Conservation (phyloP, 495 filamentous ascomycete species). For the Bacidia rubella region DNA sequence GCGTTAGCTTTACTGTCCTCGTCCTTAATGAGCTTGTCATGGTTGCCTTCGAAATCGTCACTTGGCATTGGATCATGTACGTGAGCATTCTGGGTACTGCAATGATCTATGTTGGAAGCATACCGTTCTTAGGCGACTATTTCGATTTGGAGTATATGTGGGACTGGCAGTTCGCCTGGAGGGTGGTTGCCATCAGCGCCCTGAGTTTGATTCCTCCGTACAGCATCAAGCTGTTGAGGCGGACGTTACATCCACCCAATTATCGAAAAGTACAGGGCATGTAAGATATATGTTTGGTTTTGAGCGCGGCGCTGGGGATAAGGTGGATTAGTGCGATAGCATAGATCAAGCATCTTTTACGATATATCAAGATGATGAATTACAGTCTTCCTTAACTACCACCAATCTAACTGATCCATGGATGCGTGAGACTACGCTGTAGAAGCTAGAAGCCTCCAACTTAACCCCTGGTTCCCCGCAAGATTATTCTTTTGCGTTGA, state of each 20-base stretch:
- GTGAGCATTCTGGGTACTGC: conserved; percentile 69
- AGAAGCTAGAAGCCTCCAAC: no score
- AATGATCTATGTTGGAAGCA: conserved; percentile 59
- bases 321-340: no score
- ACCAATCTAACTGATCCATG: no score
- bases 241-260: conserved; percentile 80
- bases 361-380: no score
- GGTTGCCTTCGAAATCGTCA: conserved; percentile 91
- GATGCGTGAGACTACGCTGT: no score
- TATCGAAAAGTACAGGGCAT: conserved; percentile 84
- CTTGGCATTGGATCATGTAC: conserved; percentile 94
- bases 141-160: conserved; percentile 77
- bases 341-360: no score
- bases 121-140: conserved; percentile 81
- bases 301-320: conserved; percentile 1
- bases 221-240: conserved; percentile 65
- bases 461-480: no score
- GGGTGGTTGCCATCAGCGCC: conserved; percentile 62
- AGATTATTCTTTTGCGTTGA: no score
- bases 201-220: conserved; percentile 79
- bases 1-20: conserved; percentile 82
- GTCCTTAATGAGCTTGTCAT: conserved; percentile 92
- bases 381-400: no score
- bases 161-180: conserved; percentile 75
- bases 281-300: conserved; percentile 12